Evolutionary conservation across 2,329 filamentous ascomycete species (phyloP).

Genomic region (Alternaria infectoria): DNA sequence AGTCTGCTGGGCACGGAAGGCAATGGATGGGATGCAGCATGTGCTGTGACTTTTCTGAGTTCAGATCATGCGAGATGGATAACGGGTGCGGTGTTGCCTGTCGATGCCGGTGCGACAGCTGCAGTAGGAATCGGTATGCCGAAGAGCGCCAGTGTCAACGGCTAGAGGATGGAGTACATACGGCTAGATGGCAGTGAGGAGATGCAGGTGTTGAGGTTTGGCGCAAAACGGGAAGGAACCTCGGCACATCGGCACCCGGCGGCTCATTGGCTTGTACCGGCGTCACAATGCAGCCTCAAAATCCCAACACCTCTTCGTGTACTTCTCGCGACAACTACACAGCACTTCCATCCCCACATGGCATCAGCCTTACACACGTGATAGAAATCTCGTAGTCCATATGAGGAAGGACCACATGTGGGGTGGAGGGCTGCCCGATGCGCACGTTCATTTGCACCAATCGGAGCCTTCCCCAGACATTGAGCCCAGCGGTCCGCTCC

Average conservation of each 20-base stretch:
- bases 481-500: background rate
- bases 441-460: conserved; percentile 16
- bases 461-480: conserved; percentile 2
- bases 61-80: conserved; percentile 61
- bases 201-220: background rate
- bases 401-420: background rate
- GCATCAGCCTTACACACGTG: background rate
- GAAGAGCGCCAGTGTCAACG: conserved; percentile 34
- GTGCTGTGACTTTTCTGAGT: conserved; percentile 60
- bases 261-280: background rate
- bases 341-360: background rate
- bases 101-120: conserved; percentile 41
- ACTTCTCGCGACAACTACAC: background rate
- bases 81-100: conserved; percentile 44
- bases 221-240: background rate
- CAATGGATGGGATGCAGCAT: conserved; percentile 61
- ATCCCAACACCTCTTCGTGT: background rate
- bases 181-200: background rate
- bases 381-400: background rate
- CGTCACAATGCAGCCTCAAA: background rate
- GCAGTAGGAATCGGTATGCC: conserved; percentile 36
- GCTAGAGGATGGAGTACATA: conserved; percentile 1
- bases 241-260: background rate
- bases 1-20: conserved; percentile 62
- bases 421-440: conserved; percentile 6